These are phyloP conservation scores for Jamesozyma lodderae DNA, from an alignment of 805 yeast genomes.

Conservation along the genomic window DNA sequence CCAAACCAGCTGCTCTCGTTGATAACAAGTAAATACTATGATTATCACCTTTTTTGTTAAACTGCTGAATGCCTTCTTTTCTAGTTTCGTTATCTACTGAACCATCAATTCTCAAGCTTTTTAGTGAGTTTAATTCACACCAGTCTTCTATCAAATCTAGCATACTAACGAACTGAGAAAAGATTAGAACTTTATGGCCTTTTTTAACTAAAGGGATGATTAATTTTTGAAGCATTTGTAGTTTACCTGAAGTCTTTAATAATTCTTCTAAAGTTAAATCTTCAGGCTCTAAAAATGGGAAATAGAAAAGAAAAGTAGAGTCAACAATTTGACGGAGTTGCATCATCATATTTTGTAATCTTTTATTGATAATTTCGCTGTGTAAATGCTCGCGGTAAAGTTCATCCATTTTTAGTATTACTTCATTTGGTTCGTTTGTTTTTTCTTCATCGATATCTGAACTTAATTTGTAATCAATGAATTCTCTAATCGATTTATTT, in stretches of 20 bases:
- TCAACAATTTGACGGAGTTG: conserved; percentile 79
- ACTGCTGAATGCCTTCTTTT: conserved; percentile 50
- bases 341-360: conserved; percentile 63
- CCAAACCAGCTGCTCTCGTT: conserved; percentile 93
- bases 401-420: conserved; percentile 19
- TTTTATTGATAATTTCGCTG: conserved; percentile 40
- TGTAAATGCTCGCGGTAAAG: conserved; percentile 28
- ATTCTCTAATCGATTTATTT: conserved; percentile 33
- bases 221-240: conserved; percentile 60
- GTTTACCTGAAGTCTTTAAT: conserved; percentile 58
- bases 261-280: conserved; percentile 35
- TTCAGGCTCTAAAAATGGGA: conserved; percentile 52
- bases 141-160: conserved; percentile 77
- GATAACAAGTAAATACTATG: conserved; percentile 60
- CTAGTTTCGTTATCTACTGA: conserved; percentile 56
- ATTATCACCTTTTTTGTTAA: conserved; percentile 27
- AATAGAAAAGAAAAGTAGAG: conserved; percentile 76
- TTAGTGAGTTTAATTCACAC: conserved; percentile 41
- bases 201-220: conserved; percentile 39
- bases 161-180: conserved; percentile 78
- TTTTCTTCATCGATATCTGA: conserved; percentile 4
- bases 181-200: conserved; percentile 67
- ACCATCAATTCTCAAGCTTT: conserved; percentile 67
- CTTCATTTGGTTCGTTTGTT: conserved; percentile 6
- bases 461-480: conserved; percentile 33